Percentiles rank a stretch among this genome's conserved stretches.
Conservation (phyloP, 176 grass and related monocot genomes). For the Canna indica region DNA sequence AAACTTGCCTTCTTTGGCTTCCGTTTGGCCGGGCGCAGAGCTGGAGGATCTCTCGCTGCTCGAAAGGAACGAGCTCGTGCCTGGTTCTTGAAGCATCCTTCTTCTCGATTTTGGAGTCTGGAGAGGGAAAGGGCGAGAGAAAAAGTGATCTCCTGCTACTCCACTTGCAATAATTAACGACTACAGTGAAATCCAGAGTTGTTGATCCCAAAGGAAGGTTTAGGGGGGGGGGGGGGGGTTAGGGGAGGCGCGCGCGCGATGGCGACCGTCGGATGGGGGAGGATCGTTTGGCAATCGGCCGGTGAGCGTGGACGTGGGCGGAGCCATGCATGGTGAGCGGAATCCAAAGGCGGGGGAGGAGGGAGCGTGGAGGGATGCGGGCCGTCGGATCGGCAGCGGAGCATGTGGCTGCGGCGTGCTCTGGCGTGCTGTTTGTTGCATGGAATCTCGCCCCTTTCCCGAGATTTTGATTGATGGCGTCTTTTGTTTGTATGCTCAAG, state of each 20-base stretch:
- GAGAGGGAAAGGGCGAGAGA: too few relatives aligned
- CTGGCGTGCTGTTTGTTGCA: background rate
- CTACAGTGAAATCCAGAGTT: background rate
- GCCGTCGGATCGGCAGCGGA: constrained; percentile 12
- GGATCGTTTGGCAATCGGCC: constrained; percentile 30
- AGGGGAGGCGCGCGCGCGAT: background rate
- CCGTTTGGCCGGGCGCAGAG: constrained; percentile 62
- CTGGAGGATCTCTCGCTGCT: constrained; percentile 97
- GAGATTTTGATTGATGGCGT: too few relatives aligned
- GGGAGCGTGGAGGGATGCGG: constrained; percentile 31
- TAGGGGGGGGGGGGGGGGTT: constrained; percentile 30
- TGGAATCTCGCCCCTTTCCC: too few relatives aligned
- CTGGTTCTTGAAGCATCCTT: constrained; percentile 72
- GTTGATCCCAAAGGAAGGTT: constrained; percentile 11
- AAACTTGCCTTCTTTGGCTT: constrained; percentile 58
- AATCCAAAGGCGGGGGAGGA: constrained; percentile 41
- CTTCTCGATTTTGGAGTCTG: too few relatives aligned
- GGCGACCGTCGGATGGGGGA: constrained; percentile 32
- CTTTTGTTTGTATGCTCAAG: too few relatives aligned
- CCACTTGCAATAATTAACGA: too few relatives aligned
- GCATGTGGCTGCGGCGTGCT: background rate
- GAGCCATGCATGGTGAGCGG: constrained; percentile 30
- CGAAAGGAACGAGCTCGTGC: constrained; percentile 66
- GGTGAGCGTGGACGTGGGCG: constrained; percentile 26
- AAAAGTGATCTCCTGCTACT: too few relatives aligned